Conservation (phyloP, 352 stramenopile species). For the Globisporangium orthogonon region DNA sequence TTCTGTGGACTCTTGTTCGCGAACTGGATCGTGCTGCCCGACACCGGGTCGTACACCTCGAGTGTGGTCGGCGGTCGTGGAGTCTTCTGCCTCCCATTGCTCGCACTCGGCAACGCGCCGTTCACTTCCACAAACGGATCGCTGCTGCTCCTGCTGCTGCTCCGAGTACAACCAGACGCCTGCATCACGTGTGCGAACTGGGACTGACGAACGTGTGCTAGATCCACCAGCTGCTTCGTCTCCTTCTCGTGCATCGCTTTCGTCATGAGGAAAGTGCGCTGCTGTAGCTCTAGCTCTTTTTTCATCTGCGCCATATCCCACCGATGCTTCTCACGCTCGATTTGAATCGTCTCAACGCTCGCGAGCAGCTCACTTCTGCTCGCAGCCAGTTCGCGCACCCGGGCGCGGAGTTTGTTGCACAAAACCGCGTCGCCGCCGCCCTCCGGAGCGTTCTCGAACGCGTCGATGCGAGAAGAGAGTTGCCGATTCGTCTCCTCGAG, state of each 20-base stretch:
- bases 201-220: constrained; percentile 31
- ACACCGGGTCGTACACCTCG: constrained; percentile 38
- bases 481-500: constrained; percentile 17
- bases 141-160: not conserved
- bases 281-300: constrained; percentile 21
- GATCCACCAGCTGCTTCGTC: constrained; percentile 43
- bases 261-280: constrained; percentile 40
- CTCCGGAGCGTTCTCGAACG: constrained; percentile 27
- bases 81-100: not conserved
- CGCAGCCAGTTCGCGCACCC: constrained; percentile 20
- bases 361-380: constrained; percentile 17
- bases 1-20: constrained; percentile 16
- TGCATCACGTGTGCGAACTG: constrained; percentile 35
- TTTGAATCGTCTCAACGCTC: constrained; percentile 19
- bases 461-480: constrained; percentile 24
- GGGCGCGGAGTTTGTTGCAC: constrained; percentile 40
- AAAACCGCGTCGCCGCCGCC: constrained; percentile 40
- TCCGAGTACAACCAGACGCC: constrained; percentile 5
- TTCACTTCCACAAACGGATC: not conserved
- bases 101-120: not conserved
- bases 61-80: constrained; percentile 6
- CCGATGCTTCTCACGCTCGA: constrained; percentile 29
- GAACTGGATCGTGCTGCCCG: constrained; percentile 22
- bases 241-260: constrained; percentile 67
- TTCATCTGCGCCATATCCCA: constrained; percentile 28